Conservation (phyloP, 164 flowering plant species). For the Aristolochia contorta region DNA sequence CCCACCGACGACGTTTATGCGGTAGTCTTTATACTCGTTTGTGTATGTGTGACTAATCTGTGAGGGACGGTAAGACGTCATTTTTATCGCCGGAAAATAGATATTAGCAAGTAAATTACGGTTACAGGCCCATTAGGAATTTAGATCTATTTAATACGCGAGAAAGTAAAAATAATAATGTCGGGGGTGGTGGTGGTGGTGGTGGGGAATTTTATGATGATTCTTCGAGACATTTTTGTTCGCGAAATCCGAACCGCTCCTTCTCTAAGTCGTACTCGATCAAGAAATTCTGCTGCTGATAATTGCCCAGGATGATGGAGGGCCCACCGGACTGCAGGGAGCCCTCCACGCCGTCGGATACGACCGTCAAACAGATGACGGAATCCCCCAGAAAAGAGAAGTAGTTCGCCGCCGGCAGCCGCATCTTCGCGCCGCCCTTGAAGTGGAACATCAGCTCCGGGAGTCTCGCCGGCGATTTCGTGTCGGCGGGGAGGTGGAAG, state of each 20-base stretch:
- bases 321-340: conserved; percentile 26
- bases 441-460: conserved; percentile 52
- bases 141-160: no score
- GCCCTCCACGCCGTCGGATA: conserved; percentile 17
- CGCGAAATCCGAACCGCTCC: conserved; percentile 41
- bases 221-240: conserved; percentile 23
- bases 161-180: no score
- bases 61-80: no score
- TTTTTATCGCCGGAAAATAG: no score
- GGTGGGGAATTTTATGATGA: neutral
- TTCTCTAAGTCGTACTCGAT: conserved; percentile 43
- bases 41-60: no score
- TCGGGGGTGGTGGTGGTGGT: no score
- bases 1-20: no score
- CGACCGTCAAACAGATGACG: conserved; percentile 45
- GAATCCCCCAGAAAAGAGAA: conserved; percentile 24
- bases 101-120: no score
- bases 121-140: no score
- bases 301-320: conserved; percentile 45
- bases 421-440: conserved; percentile 65
- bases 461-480: conserved; percentile 10
- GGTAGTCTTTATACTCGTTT: no score
- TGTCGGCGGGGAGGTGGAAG: conserved; percentile 28
- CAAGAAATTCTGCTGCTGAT: conserved; percentile 45
- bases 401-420: conserved; percentile 50